Conservation (phyloP, 2,329 filamentous ascomycete species). For the Fusarium secorum region DNA sequence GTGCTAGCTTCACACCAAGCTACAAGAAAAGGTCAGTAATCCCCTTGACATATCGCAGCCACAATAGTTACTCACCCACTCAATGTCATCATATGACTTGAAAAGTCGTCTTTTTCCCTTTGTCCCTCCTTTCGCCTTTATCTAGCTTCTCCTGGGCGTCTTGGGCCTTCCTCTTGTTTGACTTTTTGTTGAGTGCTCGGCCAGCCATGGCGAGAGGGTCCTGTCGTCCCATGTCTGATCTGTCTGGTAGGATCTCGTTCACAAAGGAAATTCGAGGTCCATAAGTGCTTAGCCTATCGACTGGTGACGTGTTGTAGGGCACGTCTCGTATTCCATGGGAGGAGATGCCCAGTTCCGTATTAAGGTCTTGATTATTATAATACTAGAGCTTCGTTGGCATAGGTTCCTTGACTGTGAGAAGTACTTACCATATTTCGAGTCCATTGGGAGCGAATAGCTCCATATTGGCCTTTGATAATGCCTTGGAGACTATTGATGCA, state of each 20-base stretch:
- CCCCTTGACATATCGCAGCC: no score
- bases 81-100: not conserved
- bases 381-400: not conserved
- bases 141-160: not conserved
- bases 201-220: not conserved
- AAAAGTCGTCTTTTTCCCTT: not conserved
- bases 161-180: not conserved
- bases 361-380: not conserved
- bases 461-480: not conserved
- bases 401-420: rapidly evolving
- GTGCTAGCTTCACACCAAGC: not conserved
- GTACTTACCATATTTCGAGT: not conserved
- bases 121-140: not conserved
- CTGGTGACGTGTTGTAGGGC: not conserved
- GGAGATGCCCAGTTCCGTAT: not conserved
- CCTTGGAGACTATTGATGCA: not conserved
- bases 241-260: not conserved
- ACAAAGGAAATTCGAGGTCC: not conserved
- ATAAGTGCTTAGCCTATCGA: not conserved
- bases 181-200: not conserved
- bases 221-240: not conserved
- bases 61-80: not conserved
- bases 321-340: not conserved
- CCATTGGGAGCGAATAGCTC: not conserved
- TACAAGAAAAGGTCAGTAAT: not conserved